Evolutionary conservation across 352 stramenopile species (phyloP).

Genomic region (Globisporangium uncinulatum): DNA sequence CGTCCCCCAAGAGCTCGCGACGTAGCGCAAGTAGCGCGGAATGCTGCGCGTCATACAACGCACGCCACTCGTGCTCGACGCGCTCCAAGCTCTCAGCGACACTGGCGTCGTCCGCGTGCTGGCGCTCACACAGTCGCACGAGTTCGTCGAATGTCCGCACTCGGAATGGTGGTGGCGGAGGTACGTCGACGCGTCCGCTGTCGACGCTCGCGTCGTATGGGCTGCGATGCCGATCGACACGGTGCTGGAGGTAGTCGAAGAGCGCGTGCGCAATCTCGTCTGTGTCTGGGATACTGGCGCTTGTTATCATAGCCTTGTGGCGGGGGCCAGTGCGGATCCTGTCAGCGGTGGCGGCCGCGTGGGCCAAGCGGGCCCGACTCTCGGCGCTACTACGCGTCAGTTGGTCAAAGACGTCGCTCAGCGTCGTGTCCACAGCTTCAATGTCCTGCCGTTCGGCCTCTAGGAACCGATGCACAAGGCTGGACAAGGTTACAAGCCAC

Average conservation of each 20-base stretch:
- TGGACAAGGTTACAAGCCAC: neutral
- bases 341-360: neutral
- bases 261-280: constrained; percentile 12
- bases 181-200: constrained; percentile 40
- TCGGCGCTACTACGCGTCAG: constrained; percentile 1
- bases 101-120: constrained; percentile 2
- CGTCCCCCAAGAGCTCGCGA: constrained; percentile 9
- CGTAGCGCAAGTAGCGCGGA: constrained; percentile 1
- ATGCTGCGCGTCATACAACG: constrained; percentile 2
- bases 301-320: neutral
- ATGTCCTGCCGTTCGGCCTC: constrained; percentile 39
- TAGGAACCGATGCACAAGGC: constrained; percentile 22
- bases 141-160: constrained; percentile 12
- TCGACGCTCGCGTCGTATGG: neutral
- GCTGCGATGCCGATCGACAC: neutral
- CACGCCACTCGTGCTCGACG: constrained; percentile 4
- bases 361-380: constrained; percentile 1
- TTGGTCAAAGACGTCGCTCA: constrained; percentile 45
- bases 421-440: constrained; percentile 56
- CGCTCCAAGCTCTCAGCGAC: constrained; percentile 2
- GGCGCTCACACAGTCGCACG: constrained; percentile 8
- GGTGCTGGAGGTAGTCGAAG: constrained; percentile 8
- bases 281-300: constrained; percentile 7
- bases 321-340: neutral
- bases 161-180: constrained; percentile 42